Conservation (phyloP, 345 rosid species). For the Durio zibethinus region DNA sequence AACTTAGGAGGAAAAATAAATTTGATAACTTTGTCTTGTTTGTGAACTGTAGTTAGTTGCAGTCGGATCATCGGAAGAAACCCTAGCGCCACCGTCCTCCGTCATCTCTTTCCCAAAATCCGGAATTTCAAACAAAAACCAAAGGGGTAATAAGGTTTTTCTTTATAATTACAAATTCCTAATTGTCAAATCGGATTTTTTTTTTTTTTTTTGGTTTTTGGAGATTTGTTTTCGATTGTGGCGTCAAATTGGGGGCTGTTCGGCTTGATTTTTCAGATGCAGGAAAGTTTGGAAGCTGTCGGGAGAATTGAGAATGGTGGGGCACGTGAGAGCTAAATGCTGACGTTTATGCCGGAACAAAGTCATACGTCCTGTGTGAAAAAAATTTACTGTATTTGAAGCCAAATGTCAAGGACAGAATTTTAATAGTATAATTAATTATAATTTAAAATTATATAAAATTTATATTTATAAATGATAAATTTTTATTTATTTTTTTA, state of each 20-base stretch:
- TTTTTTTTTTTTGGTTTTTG: neutral
- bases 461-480: too few relatives aligned
- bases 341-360: neutral
- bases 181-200: neutral
- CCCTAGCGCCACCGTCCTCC: conserved; percentile 39
- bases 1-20: neutral
- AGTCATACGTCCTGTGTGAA: too few relatives aligned
- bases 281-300: neutral
- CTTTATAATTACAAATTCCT: neutral
- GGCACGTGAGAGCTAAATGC: neutral
- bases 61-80: conserved; percentile 37
- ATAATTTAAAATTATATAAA: too few relatives aligned
- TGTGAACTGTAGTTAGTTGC: conserved; percentile 32
- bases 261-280: neutral
- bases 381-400: too few relatives aligned
- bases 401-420: too few relatives aligned
- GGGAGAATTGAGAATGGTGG: neutral
- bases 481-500: too few relatives aligned
- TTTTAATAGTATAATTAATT: too few relatives aligned
- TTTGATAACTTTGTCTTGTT: conserved; percentile 47
- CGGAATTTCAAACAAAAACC: neutral
- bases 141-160: neutral
- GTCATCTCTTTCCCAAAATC: conserved; percentile 33
- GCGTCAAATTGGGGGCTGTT: neutral
- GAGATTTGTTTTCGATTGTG: neutral